These are phyloP conservation scores for Microbotryum silenes-acaulis DNA, from an alignment of 1,284 basidiomycete species.

Conservation along the genomic window DNA sequence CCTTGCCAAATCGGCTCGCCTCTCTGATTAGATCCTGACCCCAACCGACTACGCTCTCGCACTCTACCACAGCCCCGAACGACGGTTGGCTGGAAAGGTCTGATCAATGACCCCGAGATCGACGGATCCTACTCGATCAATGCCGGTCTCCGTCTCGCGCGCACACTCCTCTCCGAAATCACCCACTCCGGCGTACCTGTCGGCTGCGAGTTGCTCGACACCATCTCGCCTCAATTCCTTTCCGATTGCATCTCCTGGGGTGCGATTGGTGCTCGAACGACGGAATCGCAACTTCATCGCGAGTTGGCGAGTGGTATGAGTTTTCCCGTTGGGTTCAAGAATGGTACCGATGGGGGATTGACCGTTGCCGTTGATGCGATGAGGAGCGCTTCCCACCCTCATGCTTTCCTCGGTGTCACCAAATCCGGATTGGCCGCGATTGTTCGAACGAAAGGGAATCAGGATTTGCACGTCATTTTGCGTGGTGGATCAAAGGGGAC, in stretches of 20 bases:
- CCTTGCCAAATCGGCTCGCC: not conserved
- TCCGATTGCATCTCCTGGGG: constrained; percentile 82
- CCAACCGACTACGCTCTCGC: too few relatives aligned
- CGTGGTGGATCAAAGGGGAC: constrained; percentile 82
- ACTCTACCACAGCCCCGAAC: constrained; percentile 58
- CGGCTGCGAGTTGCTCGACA: constrained; percentile 82
- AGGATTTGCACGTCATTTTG: constrained; percentile 87
- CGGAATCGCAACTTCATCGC: constrained; percentile 82
- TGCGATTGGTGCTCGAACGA: constrained; percentile 93
- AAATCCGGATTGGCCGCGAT: constrained; percentile 88
- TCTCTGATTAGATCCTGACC: too few relatives aligned
- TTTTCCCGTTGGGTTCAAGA: constrained; percentile 95
- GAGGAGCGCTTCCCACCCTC: constrained; percentile 81
- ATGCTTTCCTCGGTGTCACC: constrained; percentile 97
- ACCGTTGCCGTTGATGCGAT: constrained; percentile 85
- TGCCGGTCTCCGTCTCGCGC: constrained; percentile 79
- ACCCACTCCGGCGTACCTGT: constrained; percentile 83
- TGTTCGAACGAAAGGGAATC: constrained; percentile 68
- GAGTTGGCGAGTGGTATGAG: constrained; percentile 85
- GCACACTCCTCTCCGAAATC: constrained; percentile 81
- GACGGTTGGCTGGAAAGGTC: constrained; percentile 66
- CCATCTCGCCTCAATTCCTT: constrained; percentile 46
- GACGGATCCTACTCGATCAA: constrained; percentile 95
- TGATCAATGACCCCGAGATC: constrained; percentile 46
- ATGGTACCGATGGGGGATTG: constrained; percentile 90